Evolutionary conservation across 1,284 basidiomycete genomes (phyloP), one percentile per base, ranked within the genome.

Genomic region (Amylostereum chailletii): DNA sequence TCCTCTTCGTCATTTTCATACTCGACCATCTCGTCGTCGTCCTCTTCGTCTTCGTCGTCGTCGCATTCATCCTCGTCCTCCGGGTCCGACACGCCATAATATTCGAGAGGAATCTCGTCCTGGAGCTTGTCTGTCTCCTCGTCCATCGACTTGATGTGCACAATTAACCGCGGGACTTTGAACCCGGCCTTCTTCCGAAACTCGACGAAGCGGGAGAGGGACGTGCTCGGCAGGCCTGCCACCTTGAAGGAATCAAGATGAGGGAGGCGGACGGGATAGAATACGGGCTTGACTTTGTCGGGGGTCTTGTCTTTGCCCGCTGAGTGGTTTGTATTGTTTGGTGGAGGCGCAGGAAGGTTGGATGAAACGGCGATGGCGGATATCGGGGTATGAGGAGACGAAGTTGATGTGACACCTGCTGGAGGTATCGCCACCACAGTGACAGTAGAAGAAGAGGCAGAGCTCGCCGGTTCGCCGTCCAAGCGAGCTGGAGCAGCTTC

Each of bases 121-220:
- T 47, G 10, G 9, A 62, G 37, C 44, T 39, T 26, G 45, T 57
- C 57, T 46, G 53, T 52, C 41, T 55, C 59, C 51, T 47, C 52
- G 48, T 62, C 59, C 34, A 58, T 48, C 43, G 49, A 49, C 42
- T 51, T 48, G 52, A 58, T 58, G 37, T 59, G 53, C 44, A 64
- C 58, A 43, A 56, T 47, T 59, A 59, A 61, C 37, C 53, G 34
- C 37, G 47, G 46, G 1, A 66, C 41, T 42, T 52, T 56, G 3
- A 49, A 29, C 46, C 57, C 57, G 39, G 44, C 47, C 37, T 40
- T 34, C 40, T 56, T 51, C 4, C 64, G 56, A 46, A 55, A 51
- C 36, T 46, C n/a, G 34, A 59, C 55, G 45, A 60, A 58, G 44
- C 45, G 42, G 5, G 44, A 42, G 30, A 66, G 49, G 42, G 43